Base-by-base conservation (phyloP, 495 filamentous ascomycete species). In the Aspergillus avenaceus region DNA sequence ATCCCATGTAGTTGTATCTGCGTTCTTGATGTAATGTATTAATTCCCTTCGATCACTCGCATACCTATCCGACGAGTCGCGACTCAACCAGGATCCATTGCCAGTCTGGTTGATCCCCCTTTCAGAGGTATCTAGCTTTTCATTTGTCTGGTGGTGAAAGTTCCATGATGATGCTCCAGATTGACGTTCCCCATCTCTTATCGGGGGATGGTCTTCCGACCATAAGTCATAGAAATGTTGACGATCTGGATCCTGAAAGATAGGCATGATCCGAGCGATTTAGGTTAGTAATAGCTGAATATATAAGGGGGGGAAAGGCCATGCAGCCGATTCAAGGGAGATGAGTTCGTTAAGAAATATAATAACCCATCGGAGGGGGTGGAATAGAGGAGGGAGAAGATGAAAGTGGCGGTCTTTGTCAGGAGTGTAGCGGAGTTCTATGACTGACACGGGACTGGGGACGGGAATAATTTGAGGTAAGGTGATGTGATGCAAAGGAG, bases 11-110 rank as follows among this genome's bases (percentile, higher is more conserved):
- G 86, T 85, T 48, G 80, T 86, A 65, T 91, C 84, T 29, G 83
- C 81, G 67, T 77, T 79, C 72, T 97, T 97, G 54, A 96, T 78
- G 53, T 85, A 77, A 66, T 89, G 82, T 51, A 97, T 96, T 53
- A 96, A 76, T 66, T 91, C 84, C 42, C 81, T 83, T 53, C 92
- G 80, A 59, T 88, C 80, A 49, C 62, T 61, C 11, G 64, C 59
- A 54, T 64, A 63, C 14, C 65, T 24, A 19, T 46, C 63, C 8
- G 65, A 28, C 8, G 44, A 28, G 19, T 48, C 52, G 27, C 32
- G 14, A 22, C 58, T 52, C 21, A 42, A 22, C 25, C 57, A 22
- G 7, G 19, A 38, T 11, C 12, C 18, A 5, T 51, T 42, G 14
- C 29, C 31, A 21, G 47, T n/a, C 21, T 49, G 36, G 8, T 18